These are phyloP conservation scores for Aspergillus hiratsukae DNA, from an alignment of 2,329 filamentous ascomycete species.

Conservation along the genomic window DNA sequence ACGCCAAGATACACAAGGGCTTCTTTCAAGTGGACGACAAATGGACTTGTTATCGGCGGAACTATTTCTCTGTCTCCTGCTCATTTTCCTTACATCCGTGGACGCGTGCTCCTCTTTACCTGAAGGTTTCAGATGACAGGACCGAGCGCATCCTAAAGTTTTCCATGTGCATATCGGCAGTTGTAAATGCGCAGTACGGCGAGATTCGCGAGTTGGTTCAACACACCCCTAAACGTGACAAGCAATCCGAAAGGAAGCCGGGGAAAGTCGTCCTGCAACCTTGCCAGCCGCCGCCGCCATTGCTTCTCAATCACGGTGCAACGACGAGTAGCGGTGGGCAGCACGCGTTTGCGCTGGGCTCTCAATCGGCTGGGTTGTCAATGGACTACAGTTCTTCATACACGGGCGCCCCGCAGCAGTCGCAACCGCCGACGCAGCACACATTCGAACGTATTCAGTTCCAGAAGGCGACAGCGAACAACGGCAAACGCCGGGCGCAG, in stretches of 20 bases:
- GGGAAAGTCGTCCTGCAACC: constrained; percentile 65
- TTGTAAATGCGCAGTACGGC: constrained; percentile 69
- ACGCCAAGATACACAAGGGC: constrained; percentile 80
- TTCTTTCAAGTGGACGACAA: constrained; percentile 77
- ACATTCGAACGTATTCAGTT: constrained; percentile 89
- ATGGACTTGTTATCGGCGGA: constrained; percentile 89
- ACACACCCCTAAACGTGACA: constrained; percentile 87
- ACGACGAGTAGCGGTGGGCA: constrained; percentile 19
- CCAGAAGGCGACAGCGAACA: constrained; percentile 90
- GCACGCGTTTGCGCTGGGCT: constrained; percentile 22
- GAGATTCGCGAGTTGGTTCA: constrained; percentile 82
- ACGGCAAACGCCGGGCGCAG: constrained; percentile 81
- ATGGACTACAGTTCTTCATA: constrained; percentile 34
- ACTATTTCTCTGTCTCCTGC: constrained; percentile 84
- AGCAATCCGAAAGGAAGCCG: constrained; percentile 73
- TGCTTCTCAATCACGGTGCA: constrained; percentile 25
- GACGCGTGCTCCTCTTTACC: constrained; percentile 53
- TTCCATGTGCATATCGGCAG: constrained; percentile 78
- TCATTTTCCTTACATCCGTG: constrained; percentile 68
- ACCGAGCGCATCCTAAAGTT: constrained; percentile 64
- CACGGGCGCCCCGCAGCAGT: constrained; percentile 25
- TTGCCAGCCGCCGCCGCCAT: constrained; percentile 51
- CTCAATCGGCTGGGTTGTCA: constrained; percentile 23
- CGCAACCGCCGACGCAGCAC: constrained; percentile 45
- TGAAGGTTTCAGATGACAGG: constrained; percentile 45